Evolutionary conservation across 1,284 basidiomycete species (phyloP).

Genomic region (Flammula alnicola): DNA sequence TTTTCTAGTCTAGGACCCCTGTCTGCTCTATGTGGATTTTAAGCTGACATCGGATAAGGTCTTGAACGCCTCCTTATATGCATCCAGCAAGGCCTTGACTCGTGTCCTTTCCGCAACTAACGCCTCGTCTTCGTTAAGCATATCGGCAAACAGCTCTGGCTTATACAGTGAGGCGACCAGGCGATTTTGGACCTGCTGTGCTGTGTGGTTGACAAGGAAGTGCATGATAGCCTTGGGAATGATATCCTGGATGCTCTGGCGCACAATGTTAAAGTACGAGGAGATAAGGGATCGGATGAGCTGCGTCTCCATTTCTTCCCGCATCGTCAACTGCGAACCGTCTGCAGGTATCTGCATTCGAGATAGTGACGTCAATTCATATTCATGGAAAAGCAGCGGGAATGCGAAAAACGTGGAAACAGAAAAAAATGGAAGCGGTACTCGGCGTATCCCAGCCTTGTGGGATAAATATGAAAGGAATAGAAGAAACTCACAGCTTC

Average conservation of each 20-base stretch:
- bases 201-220: constrained; percentile 95
- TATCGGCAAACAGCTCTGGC: constrained; percentile 87
- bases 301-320: constrained; percentile 96
- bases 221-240: constrained; percentile 98
- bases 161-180: constrained; percentile 94
- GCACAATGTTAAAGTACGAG: constrained; percentile 95
- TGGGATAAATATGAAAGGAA: constrained; percentile 1
- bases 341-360: constrained; percentile 60
- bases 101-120: constrained; percentile 91
- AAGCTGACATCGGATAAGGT: constrained; percentile 79
- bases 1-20: too few relatives aligned
- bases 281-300: constrained; percentile 94
- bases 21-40: constrained; percentile 54
- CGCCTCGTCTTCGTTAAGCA: constrained; percentile 96
- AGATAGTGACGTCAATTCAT: background rate
- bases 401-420: background rate
- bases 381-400: background rate
- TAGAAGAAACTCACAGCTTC: constrained; percentile 72
- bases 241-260: constrained; percentile 96
- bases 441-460: too few relatives aligned
- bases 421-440: constrained; percentile 3
- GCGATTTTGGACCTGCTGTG: constrained; percentile 95
- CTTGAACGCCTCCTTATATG: constrained; percentile 97
- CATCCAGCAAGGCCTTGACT: constrained; percentile 94
- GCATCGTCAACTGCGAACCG: constrained; percentile 63